Evolutionary conservation across 2,329 filamentous ascomycete genomes (phyloP).

Genomic region (Colletotrichum somersetense): DNA sequence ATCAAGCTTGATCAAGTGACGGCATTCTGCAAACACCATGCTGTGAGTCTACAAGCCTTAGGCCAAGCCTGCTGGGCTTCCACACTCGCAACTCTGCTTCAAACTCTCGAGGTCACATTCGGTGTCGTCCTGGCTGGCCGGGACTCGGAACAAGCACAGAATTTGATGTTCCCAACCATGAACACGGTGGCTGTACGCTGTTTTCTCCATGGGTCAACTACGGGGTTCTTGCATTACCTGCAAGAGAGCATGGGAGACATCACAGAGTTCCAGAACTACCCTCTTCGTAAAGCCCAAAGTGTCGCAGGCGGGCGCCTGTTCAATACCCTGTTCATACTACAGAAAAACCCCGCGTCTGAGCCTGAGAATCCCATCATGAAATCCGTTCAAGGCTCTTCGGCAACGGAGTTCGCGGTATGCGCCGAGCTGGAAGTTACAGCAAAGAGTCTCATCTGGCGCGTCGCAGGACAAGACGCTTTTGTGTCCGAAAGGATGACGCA

Average conservation of each 20-base stretch:
- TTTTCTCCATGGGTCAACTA: slow-evolving; percentile 76
- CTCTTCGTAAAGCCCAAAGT: slow-evolving; percentile 76
- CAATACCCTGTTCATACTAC: slow-evolving; percentile 69
- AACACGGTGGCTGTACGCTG: slow-evolving; percentile 85
- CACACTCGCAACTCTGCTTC: slow-evolving; percentile 72
- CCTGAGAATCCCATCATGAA: slow-evolving; percentile 61
- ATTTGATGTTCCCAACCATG: slow-evolving; percentile 88
- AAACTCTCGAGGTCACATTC: slow-evolving; percentile 81
- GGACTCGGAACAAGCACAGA: slow-evolving; percentile 76
- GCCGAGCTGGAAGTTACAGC: slow-evolving; percentile 79
- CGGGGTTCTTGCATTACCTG: slow-evolving; percentile 77
- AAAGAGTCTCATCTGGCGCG: slow-evolving; percentile 74
- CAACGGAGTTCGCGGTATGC: slow-evolving; percentile 85
- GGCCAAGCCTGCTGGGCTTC: slow-evolving; percentile 83
- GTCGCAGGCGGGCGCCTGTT: slow-evolving; percentile 58
- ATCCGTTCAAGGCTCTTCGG: slow-evolving; percentile 73
- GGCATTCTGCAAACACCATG: slow-evolving; percentile 73
- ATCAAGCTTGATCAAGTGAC: slow-evolving; percentile 47
- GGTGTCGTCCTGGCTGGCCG: slow-evolving; percentile 87
- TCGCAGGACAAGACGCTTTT: slow-evolving; percentile 74
- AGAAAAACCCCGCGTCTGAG: slow-evolving; percentile 51
- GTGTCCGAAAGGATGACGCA: slow-evolving; percentile 60
- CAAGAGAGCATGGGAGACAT: slow-evolving; percentile 77
- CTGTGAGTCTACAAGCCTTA: slow-evolving; percentile 81
- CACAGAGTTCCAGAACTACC: slow-evolving; percentile 80